Base-by-base conservation (phyloP, 352 stramenopile genomes). In the Pythium apleroticum region DNA sequence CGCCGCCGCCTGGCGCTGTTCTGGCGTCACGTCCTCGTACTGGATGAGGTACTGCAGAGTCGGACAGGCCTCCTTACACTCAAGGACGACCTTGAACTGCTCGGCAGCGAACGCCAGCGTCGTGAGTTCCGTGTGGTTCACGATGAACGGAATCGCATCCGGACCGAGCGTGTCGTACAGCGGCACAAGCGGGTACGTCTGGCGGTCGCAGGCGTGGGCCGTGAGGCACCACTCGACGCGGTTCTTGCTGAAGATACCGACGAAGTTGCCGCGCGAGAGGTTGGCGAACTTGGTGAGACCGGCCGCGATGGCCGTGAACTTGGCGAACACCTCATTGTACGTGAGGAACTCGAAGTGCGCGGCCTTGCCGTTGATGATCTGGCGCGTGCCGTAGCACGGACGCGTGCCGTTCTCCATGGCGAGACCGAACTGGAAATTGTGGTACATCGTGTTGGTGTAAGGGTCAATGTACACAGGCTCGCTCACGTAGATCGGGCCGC, bases 111-210 rank as follows among this genome's bases (percentile, higher is more conserved):
- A 88, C 48, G 91, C 78, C 0, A 93, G 30, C 20, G 84, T 75
- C 4, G 67, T 69, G 24, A 90, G 48, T 64, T 89, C 77, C 19
- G 86, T 89, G 64, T 95, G 83, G 71, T 90, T 89, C 35, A 84
- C 66, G 46, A 95, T 91, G 59, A 66, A 90, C 20, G 82, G 80
- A 48, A 90, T 76, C 1, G 81, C 84, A 22, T 89, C 80, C 4
- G 83, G 75, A 2, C 86, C 84, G 7, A 94, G 76, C 59, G 85
- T 93, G 64, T 94, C 83, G 66, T 94, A 94, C 14, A 94, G 75
- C 53, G 86, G 86, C 52, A 92, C 84, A 27, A 90, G 61, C 45
- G 75, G 61, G 67, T 84, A 92, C 39, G 73, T 66, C 80, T 84
- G 86, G 71, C 77, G 81, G 68, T 90, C 77, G 56, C 71, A 83